phyloP scores from a whole-genome alignment of 2,329 filamentous ascomycete species.

The Alternaria dauci region DNA sequence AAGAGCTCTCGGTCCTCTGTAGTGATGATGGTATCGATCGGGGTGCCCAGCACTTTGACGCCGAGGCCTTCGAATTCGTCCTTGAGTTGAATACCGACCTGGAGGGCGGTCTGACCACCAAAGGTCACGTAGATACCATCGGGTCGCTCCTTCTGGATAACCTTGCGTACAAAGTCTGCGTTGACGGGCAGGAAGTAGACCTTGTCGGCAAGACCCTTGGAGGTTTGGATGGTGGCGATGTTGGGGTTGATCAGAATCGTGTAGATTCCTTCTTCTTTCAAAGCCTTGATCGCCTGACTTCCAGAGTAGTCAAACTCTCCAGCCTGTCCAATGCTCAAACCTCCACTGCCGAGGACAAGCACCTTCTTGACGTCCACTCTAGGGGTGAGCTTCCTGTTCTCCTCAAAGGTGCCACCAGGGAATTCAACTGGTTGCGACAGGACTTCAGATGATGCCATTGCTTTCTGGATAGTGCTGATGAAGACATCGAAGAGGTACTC shows the following conservation, averaged over 20 bases:
- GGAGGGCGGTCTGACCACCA: slow-evolving; percentile 95
- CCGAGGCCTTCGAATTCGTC: slow-evolving; percentile 94
- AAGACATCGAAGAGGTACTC: slow-evolving; percentile 98
- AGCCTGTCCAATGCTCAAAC: slow-evolving; percentile 95
- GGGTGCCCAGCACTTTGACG: slow-evolving; percentile 93
- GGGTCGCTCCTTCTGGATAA: slow-evolving; percentile 91
- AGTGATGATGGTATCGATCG: slow-evolving; percentile 97
- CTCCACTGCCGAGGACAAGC: slow-evolving; percentile 90
- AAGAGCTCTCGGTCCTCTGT: slow-evolving; percentile 98
- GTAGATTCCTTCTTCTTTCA: slow-evolving; percentile 98
- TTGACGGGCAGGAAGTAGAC: slow-evolving; percentile 99
- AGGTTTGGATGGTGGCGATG: slow-evolving; percentile 98
- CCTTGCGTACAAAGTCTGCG: slow-evolving; percentile 95
- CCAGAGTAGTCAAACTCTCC: slow-evolving; percentile 99
- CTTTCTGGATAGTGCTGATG: slow-evolving; percentile 80
- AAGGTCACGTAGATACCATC: slow-evolving; percentile 99
- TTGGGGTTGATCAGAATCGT: slow-evolving; percentile 99
- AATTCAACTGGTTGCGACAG: slow-evolving; percentile 81
- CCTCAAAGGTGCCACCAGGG: slow-evolving; percentile 81
- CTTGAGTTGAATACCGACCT: slow-evolving; percentile 96
- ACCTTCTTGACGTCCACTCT: slow-evolving; percentile 91
- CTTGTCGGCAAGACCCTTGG: slow-evolving; percentile 96
- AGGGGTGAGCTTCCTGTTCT: slow-evolving; percentile 79
- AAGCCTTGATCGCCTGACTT: slow-evolving; percentile 95
- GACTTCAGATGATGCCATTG: slow-evolving; percentile 70